Conservation (phyloP, 495 filamentous ascomycete species). For the Daldinia bambusicola region DNA sequence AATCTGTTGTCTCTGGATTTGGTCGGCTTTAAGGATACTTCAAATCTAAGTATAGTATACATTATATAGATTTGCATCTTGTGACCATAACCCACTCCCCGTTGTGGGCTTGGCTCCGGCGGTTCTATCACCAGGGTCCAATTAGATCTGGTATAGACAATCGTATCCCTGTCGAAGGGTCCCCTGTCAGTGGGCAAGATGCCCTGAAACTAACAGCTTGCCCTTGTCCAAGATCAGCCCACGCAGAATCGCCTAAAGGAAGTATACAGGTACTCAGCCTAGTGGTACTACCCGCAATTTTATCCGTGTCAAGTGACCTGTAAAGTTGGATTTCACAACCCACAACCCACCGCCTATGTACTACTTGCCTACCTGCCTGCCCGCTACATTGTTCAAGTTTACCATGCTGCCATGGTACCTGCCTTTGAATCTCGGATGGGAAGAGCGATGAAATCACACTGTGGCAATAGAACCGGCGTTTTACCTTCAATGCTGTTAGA, state of each 20-base stretch:
- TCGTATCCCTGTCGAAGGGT: slow-evolving; percentile 23
- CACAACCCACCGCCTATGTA: background rate
- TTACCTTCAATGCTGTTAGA: slow-evolving; percentile 18
- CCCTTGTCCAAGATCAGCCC: slow-evolving; percentile 44
- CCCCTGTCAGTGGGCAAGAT: slow-evolving; percentile 35
- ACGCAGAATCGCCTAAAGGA: slow-evolving; percentile 28
- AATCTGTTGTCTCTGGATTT: background rate
- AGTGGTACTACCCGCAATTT: slow-evolving; percentile 31
- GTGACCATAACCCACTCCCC: slow-evolving; percentile 41
- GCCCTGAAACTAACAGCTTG: slow-evolving; percentile 42
- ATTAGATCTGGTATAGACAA: slow-evolving; percentile 10
- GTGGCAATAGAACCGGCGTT: slow-evolving; percentile 37
- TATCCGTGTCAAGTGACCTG: slow-evolving; percentile 45
- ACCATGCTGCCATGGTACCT: background rate
- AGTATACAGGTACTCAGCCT: slow-evolving; percentile 31
- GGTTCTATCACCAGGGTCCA: slow-evolving; percentile 29
- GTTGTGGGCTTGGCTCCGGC: slow-evolving; percentile 42
- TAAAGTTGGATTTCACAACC: slow-evolving; percentile 31
- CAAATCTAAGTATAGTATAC: slow-evolving; percentile 28
- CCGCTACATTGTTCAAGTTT: background rate
- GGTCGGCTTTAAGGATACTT: slow-evolving; percentile 10
- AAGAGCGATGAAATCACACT: slow-evolving; percentile 43
- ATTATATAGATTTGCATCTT: slow-evolving; percentile 41
- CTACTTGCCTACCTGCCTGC: background rate
- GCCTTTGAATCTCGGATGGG: background rate